phyloP scores from a whole-genome alignment of 805 yeast genomes.

The Jamesozyma hellenica region DNA sequence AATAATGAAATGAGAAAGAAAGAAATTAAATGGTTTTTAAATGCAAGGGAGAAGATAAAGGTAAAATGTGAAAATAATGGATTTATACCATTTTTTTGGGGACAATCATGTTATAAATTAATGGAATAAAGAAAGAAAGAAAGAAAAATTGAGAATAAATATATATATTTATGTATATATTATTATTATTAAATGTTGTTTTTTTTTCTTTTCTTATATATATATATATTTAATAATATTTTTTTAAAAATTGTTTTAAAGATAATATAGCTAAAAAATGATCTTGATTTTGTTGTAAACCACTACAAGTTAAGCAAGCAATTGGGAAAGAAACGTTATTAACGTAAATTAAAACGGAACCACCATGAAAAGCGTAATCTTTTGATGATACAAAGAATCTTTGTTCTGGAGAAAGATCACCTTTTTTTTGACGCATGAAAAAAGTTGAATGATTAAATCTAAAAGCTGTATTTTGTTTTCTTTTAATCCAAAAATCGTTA shows the following conservation, averaged over 20 bases:
- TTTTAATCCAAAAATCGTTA: constrained; percentile 44
- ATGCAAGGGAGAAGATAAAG: constrained; percentile 34
- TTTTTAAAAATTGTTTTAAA: constrained; percentile 8
- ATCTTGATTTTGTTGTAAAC: constrained; percentile 46
- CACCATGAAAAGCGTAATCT: constrained; percentile 47
- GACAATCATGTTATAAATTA: neutral
- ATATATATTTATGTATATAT: neutral
- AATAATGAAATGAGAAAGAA: neutral
- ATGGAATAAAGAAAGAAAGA: neutral
- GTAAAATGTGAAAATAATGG: constrained; percentile 46
- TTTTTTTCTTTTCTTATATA: neutral
- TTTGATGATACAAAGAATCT: constrained; percentile 32
- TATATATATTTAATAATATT: neutral
- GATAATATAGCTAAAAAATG: constrained; percentile 36
- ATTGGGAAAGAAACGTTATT: constrained; percentile 27
- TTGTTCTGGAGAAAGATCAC: constrained; percentile 31
- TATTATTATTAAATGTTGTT: neutral
- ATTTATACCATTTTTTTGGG: constrained; percentile 27
- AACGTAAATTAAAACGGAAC: constrained; percentile 42
- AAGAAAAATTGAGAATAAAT: neutral
- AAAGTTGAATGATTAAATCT: constrained; percentile 42
- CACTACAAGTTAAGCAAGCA: constrained; percentile 46
- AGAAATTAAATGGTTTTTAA: constrained; percentile 26
- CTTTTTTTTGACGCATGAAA: constrained; percentile 37
- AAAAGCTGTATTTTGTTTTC: constrained; percentile 40